These are phyloP conservation scores for Amylostereum areolatum DNA, from an alignment of 1,284 basidiomycete genomes.

Conservation along the genomic window DNA sequence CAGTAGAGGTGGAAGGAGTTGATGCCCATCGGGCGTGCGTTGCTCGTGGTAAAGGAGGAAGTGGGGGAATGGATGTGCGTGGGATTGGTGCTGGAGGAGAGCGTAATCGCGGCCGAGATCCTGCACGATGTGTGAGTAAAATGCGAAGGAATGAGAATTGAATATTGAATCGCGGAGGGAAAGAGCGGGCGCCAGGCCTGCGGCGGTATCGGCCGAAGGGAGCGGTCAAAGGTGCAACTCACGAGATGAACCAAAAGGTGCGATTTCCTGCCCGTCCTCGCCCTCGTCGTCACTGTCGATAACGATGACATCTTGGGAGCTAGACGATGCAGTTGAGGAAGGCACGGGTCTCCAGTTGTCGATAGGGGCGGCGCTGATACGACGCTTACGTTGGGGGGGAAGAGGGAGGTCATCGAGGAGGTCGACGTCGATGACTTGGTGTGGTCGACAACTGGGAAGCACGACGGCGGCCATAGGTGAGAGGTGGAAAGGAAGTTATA, in stretches of 20 bases:
- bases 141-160: too few relatives aligned
- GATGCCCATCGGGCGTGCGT: too few relatives aligned
- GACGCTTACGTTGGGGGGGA: constrained; percentile 8
- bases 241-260: too few relatives aligned
- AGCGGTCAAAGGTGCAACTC: too few relatives aligned
- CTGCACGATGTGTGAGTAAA: too few relatives aligned
- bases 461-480: not conserved
- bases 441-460: constrained; percentile 9
- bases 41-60: too few relatives aligned
- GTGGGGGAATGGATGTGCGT: too few relatives aligned
- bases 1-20: constrained; percentile 16
- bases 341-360: not conserved
- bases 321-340: not conserved
- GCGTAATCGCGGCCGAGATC: too few relatives aligned
- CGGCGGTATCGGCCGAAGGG: too few relatives aligned
- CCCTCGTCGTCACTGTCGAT: constrained; percentile 40
- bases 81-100: too few relatives aligned
- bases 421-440: constrained; percentile 34
- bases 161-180: too few relatives aligned
- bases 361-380: not conserved
- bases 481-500: not conserved
- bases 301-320: constrained; percentile 22
- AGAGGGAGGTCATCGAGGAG: constrained; percentile 22
- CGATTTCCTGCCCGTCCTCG: not conserved
- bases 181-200: too few relatives aligned